phyloP scores from a whole-genome alignment of 1,284 basidiomycete genomes.

The Austroboletus novae-zelandiae region DNA sequence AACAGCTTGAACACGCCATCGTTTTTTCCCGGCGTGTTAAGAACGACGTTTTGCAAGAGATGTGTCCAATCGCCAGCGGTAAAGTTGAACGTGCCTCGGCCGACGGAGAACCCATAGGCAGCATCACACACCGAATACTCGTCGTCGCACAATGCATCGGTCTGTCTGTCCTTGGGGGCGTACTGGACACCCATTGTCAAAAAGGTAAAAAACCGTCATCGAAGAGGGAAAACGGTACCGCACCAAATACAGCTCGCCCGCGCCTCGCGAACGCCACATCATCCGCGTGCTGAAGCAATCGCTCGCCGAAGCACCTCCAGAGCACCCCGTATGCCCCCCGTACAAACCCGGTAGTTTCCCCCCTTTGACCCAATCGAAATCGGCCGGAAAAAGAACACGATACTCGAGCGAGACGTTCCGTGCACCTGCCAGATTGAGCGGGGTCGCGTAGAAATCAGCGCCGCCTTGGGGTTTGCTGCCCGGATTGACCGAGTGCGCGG shows the following conservation, averaged over 20 bases:
- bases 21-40: conserved; percentile 67
- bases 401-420: conserved; percentile 56
- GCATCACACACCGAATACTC: conserved; percentile 60
- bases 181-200: conserved; percentile 43
- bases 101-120: conserved; percentile 68
- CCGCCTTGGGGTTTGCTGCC: conserved; percentile 57
- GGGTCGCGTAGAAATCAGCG: conserved; percentile 67
- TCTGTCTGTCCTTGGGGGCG: conserved; percentile 60
- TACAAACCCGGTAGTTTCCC: conserved; percentile 75
- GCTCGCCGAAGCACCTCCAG: conserved; percentile 60
- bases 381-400: conserved; percentile 61
- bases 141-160: conserved; percentile 52
- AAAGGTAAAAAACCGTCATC: neutral
- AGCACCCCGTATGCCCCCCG: conserved; percentile 65
- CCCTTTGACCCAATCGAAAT: conserved; percentile 66
- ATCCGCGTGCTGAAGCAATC: conserved; percentile 72
- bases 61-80: conserved; percentile 64
- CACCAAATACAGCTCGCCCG: conserved; percentile 73
- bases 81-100: conserved; percentile 72
- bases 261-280: conserved; percentile 68
- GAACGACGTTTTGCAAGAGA: conserved; percentile 56
- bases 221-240: conserved; percentile 20
- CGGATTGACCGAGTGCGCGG: conserved; percentile 63
- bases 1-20: conserved; percentile 50
- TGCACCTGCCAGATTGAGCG: conserved; percentile 48